A percentile compares a stretch with the other conserved stretches of the same genome.
Evolutionary conservation across 2,329 filamentous ascomycete species (phyloP).

Genomic region (Claviceps maximensis): DNA sequence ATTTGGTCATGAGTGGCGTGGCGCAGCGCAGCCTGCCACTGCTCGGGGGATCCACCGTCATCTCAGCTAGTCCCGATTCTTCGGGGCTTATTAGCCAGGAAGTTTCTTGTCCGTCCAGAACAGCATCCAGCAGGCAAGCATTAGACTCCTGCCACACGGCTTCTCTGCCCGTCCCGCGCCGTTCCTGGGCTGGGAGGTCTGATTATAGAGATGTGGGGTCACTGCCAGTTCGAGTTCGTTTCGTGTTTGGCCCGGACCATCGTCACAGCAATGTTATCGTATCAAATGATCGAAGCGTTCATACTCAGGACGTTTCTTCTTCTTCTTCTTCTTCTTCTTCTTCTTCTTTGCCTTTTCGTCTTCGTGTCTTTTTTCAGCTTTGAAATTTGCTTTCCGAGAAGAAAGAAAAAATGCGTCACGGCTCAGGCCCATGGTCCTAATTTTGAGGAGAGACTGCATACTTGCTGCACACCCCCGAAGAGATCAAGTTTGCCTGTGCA

Average conservation of each 20-base stretch:
- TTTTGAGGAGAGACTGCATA: not conserved
- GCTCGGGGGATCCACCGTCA: not conserved
- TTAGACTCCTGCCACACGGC: constrained; percentile 1
- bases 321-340: not conserved
- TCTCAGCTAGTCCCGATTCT: not conserved
- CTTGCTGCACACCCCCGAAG: no score
- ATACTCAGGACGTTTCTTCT: not conserved
- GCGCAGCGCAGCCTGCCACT: not conserved
- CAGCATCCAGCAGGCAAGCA: not conserved
- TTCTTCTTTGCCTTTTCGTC: no score
- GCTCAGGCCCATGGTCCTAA: not conserved
- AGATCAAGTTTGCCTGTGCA: not conserved
- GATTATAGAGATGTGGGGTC: not conserved
- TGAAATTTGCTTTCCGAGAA: no score
- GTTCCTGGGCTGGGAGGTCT: not conserved
- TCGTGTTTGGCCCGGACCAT: not conserved
- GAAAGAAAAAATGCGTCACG: no score
- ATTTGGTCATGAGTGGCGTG: not conserved
- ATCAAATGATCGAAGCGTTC: no score
- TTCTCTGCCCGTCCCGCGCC: constrained; percentile 6
- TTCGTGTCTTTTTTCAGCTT: no score
- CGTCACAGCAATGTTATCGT: not conserved
- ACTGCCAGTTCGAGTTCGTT: not conserved
- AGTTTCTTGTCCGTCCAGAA: not conserved
- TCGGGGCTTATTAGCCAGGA: not conserved